phyloP scores from a whole-genome alignment of 345 rosid species.

The Lepidium sativum region DNA sequence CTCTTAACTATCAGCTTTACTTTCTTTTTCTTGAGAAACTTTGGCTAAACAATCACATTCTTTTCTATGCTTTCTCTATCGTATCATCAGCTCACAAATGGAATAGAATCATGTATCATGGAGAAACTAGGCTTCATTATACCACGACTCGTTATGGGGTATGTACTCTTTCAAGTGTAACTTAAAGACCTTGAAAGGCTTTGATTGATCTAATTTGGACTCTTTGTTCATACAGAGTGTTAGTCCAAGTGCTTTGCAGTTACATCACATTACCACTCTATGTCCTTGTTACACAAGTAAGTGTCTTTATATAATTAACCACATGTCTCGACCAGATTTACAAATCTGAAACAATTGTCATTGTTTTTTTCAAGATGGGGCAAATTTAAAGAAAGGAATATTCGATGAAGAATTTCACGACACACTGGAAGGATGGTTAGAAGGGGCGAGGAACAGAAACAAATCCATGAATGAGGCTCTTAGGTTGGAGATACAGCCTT shows the following conservation, averaged over 20 bases:
- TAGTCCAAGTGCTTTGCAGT: conserved; percentile 86
- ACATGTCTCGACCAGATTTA: not conserved
- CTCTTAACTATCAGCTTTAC: not conserved
- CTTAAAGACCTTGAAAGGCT: not conserved
- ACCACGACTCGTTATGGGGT: conserved; percentile 79
- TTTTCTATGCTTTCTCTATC: not conserved
- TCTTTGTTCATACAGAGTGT: conserved; percentile 37
- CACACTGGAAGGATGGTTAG: conserved; percentile 26
- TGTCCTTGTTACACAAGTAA: conserved; percentile 67
- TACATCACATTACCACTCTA: conserved; percentile 78
- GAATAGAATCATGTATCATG: conserved; percentile 79
- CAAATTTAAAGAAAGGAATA: conserved; percentile 43
- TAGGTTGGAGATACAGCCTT: conserved; percentile 17
- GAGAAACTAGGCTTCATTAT: conserved; percentile 52
- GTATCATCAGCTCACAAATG: conserved; percentile 51
- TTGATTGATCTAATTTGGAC: not conserved
- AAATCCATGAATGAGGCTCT: conserved; percentile 19
- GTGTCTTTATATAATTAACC: not conserved
- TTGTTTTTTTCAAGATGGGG: conserved; percentile 54
- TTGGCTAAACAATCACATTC: not conserved
- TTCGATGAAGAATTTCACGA: conserved; percentile 25
- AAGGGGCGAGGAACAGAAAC: not conserved
- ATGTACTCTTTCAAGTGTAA: not conserved
- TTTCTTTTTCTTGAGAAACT: not conserved
- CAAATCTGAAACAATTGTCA: not conserved